These are phyloP conservation scores for Myxozyma lipomycoides DNA, from an alignment of 805 yeast species.

Conservation along the genomic window DNA sequence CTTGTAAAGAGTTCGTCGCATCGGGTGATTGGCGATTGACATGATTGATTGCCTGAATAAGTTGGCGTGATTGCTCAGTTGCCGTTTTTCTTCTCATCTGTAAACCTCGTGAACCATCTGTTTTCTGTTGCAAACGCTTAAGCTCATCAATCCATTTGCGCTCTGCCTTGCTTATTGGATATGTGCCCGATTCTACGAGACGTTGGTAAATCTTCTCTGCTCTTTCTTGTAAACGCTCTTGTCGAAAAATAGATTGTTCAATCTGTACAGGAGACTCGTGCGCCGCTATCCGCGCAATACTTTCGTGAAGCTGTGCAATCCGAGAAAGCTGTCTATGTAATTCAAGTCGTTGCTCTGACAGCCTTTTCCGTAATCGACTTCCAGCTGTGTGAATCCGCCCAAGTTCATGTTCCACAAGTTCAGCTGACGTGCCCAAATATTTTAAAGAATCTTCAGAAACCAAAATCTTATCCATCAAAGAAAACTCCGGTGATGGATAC, in stretches of 20 bases:
- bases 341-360: constrained; percentile 43
- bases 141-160: constrained; percentile 47
- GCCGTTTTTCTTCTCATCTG: constrained; percentile 6
- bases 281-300: background rate
- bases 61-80: constrained; percentile 7
- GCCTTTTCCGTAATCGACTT: constrained; percentile 38
- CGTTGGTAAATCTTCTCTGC: constrained; percentile 34
- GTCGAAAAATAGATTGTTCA: constrained; percentile 34
- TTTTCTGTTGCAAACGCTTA: constrained; percentile 35
- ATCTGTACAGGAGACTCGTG: constrained; percentile 7
- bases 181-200: constrained; percentile 33
- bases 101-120: constrained; percentile 24
- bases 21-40: constrained; percentile 1
- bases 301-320: constrained; percentile 28
- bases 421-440: constrained; percentile 30
- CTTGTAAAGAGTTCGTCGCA: background rate
- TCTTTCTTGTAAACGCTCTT: constrained; percentile 38
- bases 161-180: constrained; percentile 43
- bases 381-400: constrained; percentile 39
- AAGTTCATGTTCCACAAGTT: constrained; percentile 29
- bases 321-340: constrained; percentile 41
- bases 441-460: constrained; percentile 31
- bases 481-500: constrained; percentile 11
- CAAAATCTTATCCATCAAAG: constrained; percentile 26
- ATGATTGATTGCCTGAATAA: constrained; percentile 4